Evolutionary conservation across 345 rosid genomes (phyloP).

Genomic region (Cardamine occulta): DNA sequence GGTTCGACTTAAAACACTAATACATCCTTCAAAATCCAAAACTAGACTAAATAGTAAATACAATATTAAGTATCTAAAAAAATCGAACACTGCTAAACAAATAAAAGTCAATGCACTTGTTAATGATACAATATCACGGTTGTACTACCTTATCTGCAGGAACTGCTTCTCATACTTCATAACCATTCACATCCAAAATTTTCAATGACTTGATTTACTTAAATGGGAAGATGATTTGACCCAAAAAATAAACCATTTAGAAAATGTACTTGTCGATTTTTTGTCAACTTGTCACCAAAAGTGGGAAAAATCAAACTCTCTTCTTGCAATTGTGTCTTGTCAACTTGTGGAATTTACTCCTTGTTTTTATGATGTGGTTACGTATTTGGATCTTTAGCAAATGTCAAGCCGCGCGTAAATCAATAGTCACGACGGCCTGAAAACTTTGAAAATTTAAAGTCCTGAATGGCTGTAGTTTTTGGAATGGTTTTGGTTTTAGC

Average conservation of each 20-base stretch:
- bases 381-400: neutral
- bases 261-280: slow-evolving; percentile 13
- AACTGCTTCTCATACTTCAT: neutral
- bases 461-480: too few species aligned
- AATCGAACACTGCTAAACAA: neutral
- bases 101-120: neutral
- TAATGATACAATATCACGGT: neutral
- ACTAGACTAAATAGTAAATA: neutral
- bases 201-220: neutral
- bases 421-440: neutral
- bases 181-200: neutral
- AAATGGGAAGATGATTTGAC: slow-evolving; percentile 27
- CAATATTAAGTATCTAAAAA: neutral
- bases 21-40: neutral
- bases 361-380: neutral
- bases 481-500: too few species aligned
- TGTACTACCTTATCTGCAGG: neutral
- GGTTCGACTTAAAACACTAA: neutral
- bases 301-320: slow-evolving; percentile 24
- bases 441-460: neutral
- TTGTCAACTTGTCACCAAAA: slow-evolving; percentile 39
- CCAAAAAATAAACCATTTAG: slow-evolving; percentile 6
- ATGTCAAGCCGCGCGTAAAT: slow-evolving; percentile 3
- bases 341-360: slow-evolving; percentile 8
- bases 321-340: neutral